Base-by-base conservation (phyloP, 345 rosid genomes). In the Rubroshorea leprosula region DNA sequence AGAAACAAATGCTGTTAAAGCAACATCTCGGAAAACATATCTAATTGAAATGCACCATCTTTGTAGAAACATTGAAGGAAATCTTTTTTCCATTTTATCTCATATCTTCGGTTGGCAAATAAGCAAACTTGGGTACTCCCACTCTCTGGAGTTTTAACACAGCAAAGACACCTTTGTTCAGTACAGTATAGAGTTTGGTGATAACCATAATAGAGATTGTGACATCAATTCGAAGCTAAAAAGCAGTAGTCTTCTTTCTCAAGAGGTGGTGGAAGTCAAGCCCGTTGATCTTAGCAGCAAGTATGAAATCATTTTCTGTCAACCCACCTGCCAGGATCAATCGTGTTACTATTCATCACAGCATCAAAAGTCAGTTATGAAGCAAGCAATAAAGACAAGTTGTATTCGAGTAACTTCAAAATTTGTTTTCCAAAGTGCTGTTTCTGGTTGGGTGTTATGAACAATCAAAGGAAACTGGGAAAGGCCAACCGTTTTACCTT, bases 231-330 rank as follows among this genome's bases (percentile, higher is more conserved):
- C n/a, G n/a, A 9, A n/a, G 46, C 16, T n/a, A 21, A 26, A 23
- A 24, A 16, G 68, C 51, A 49, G 65, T 51, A 55, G 48, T 65
- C 58, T 76, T 76, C 64, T 72, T 79, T 67, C 91, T 73, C 48
- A 89, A 70, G n/a, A 88, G 79, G 58, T 74, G 74, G 53, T 80
- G 85, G 66, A 89, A 67, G 60, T 78, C 72, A 44, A 89, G 84
- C 24, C 58, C 66, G 57, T 76, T 81, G 77, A 92, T 83, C 81
- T 86, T 86, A 16, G 95, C 83, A 58, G 97, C 97, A 24, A 92
- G 95, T 66, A 89, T 84, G 78, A 86, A 86, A 82, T 89, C 98
- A 58, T 89, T 92, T 67, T 92, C 97, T 0, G 94, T 85, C 74
- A 83, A 56, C 43, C 93, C 93, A 58, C 83, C 96, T 87, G 80